Base-by-base conservation (phyloP, 331 rosid genomes). In the Ulmus americana region DNA sequence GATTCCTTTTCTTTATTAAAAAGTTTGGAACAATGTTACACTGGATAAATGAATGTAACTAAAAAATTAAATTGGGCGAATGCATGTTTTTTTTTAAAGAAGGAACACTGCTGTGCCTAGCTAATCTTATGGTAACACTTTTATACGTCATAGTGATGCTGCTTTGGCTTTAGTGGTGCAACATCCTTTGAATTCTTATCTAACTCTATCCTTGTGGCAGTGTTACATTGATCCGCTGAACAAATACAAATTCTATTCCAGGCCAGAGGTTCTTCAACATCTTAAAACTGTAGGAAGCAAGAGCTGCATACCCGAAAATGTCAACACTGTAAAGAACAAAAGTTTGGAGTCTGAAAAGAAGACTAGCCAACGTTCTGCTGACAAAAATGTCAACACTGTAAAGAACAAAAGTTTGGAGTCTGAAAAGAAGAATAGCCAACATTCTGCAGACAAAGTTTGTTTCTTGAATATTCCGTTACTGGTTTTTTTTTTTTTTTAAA, bases 221-320 rank as follows among this genome's bases (percentile, higher is more conserved):
- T 81, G 86, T 79, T 92, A 82, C 76, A 65, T 80, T 71, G 86
- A 92, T 70, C 91, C 95, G 15, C 65, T 59, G n/a, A 75, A 66
- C 11, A 77, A 75, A 69, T 41, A 49, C 80, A 92, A 64, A 76
- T 92, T 85, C 78, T 92, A 82, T 85, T 92, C 98, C 70, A 92
- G 86, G 70, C 91, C 92, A 18, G 86, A 83, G 79, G 97, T 92
- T 18, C 69, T 86, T 43, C 88, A 86, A 40, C 80, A 89, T 68
- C 95, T 92, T 57, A 81, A 79, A 59, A 73, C 84, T 40, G 45
- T 66, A 39, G 80, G 79, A 74, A 77, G 39, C 64, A 74, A 61
- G 65, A 69, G 16, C 68, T 20, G 67, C 74, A 63, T n/a, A 58
- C 53, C 65, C 6, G 58, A 80, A 44, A 76, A 82, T 61, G 86